These are phyloP conservation scores for Magnaporthiopsis incrustans DNA, from an alignment of 2,329 filamentous ascomycete species.

Conservation along the genomic window DNA sequence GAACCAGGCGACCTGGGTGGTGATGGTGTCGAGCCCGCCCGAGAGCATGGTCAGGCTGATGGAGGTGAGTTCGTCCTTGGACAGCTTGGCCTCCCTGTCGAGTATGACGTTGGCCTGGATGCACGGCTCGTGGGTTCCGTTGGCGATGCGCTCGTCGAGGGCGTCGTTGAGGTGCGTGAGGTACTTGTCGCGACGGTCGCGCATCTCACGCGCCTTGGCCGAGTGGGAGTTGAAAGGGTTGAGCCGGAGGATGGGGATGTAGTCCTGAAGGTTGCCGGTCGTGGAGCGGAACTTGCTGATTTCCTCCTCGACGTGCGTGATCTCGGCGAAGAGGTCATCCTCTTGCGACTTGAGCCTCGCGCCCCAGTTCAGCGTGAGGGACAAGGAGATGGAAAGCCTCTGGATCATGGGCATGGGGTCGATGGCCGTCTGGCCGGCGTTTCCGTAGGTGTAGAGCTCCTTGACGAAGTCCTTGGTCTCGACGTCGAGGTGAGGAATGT, in stretches of 20 bases:
- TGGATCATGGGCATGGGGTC: slow-evolving; percentile 64
- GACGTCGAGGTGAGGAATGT: slow-evolving; percentile 75
- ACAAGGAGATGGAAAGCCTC: slow-evolving; percentile 46
- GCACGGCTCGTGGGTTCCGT: slow-evolving; percentile 19
- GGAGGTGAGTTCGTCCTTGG: slow-evolving; percentile 63
- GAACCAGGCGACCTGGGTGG: slow-evolving; percentile 58
- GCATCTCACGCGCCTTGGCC: slow-evolving; percentile 52
- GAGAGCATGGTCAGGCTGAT: slow-evolving; percentile 56
- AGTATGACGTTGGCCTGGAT: slow-evolving; percentile 19
- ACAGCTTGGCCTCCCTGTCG: background rate
- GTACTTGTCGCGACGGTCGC: slow-evolving; percentile 37
- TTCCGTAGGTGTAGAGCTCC: slow-evolving; percentile 51
- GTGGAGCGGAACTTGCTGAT: slow-evolving; percentile 53
- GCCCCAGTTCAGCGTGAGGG: slow-evolving; percentile 60
- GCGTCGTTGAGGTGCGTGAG: slow-evolving; percentile 57
- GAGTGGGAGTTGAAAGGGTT: slow-evolving; percentile 54
- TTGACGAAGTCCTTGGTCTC: slow-evolving; percentile 59
- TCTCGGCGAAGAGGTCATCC: slow-evolving; percentile 53
- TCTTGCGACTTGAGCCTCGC: slow-evolving; percentile 41
- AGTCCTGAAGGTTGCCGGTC: slow-evolving; percentile 66
- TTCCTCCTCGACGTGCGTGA: slow-evolving; percentile 54
- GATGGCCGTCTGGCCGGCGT: slow-evolving; percentile 42
- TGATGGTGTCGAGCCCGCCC: slow-evolving; percentile 59
- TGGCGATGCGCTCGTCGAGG: slow-evolving; percentile 20
- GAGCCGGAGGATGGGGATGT: slow-evolving; percentile 65